phyloP scores from a whole-genome alignment of 768 basidiomycete genomes.

The Xerocomus potaroensis region DNA sequence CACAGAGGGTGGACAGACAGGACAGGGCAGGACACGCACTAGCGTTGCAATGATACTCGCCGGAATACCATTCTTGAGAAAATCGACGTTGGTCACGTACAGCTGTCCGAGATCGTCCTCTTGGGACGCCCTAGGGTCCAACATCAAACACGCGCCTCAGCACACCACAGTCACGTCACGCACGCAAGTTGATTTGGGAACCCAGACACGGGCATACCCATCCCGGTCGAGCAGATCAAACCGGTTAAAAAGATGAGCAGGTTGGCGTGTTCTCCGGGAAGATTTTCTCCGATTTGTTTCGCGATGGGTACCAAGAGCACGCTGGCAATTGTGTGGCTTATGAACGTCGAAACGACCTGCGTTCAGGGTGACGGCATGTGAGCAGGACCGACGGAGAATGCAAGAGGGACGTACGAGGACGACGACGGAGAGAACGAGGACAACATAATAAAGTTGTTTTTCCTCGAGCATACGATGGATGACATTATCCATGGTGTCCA shows the following conservation, averaged over 20 bases:
- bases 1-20: background rate
- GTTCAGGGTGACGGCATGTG: background rate
- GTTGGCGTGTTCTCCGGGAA: conserved; percentile 65
- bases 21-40: conserved; percentile 37
- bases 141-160: too few species aligned
- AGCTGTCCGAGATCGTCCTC: conserved; percentile 91
- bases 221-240: conserved; percentile 89
- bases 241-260: conserved; percentile 92
- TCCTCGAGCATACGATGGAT: conserved; percentile 61
- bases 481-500: conserved; percentile 67
- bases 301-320: conserved; percentile 98
- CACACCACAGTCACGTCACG: too few species aligned
- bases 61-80: conserved; percentile 90
- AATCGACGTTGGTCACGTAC: conserved; percentile 83
- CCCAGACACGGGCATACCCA: conserved; percentile 99
- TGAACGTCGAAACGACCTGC: conserved; percentile 87
- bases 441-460: conserved; percentile 61
- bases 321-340: conserved; percentile 96
- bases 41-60: conserved; percentile 87
- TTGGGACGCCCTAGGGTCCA: conserved; percentile 68
- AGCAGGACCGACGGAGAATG: background rate
- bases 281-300: conserved; percentile 76
- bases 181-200: conserved; percentile 98
- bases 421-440: conserved; percentile 62
- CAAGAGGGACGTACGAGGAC: conserved; percentile 52